These are phyloP conservation scores for Sporothrix pallida DNA, from an alignment of 2,329 filamentous ascomycete species.

Conservation along the genomic window DNA sequence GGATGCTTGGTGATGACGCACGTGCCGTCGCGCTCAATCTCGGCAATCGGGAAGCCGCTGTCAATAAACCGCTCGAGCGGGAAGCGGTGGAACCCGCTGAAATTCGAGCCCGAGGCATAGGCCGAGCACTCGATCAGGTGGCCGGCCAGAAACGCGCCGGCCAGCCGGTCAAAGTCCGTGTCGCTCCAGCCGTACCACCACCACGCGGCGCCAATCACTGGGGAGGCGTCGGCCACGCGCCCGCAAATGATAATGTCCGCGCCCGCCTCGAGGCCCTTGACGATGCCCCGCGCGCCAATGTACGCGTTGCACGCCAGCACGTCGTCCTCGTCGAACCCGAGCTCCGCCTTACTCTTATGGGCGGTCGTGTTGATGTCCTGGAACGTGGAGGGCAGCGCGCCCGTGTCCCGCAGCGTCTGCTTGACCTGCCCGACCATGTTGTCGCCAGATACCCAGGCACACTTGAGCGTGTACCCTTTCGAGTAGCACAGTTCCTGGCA, in stretches of 20 bases:
- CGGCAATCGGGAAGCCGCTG: conserved; percentile 49
- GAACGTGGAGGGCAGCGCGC: conserved; percentile 14
- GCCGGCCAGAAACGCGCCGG: conserved; percentile 57
- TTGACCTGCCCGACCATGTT: conserved; percentile 46
- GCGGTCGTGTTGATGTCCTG: conserved; percentile 27
- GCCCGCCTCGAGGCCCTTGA: conserved; percentile 49
- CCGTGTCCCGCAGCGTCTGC: conserved; percentile 4
- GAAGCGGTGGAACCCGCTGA: conserved; percentile 55
- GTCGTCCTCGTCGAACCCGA: conserved; percentile 48
- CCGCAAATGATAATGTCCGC: conserved; percentile 58
- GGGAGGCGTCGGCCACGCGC: conserved; percentile 49
- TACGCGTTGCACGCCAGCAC: conserved; percentile 54
- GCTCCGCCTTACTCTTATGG: conserved; percentile 9
- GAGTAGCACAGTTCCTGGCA: neutral
- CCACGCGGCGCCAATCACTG: conserved; percentile 61
- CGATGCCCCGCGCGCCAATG: conserved; percentile 57
- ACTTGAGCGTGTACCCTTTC: neutral
- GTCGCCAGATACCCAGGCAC: conserved; percentile 1
- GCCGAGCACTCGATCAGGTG: conserved; percentile 60
- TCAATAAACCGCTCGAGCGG: conserved; percentile 42
- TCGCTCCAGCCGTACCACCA: conserved; percentile 62
- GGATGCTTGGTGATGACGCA: conserved; percentile 47
- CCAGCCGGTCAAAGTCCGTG: conserved; percentile 55
- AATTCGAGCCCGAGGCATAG: conserved; percentile 62
- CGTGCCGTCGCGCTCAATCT: conserved; percentile 45